Conservation (phyloP, 106 monocot species). For the Dactylorhiza incarnata region DNA sequence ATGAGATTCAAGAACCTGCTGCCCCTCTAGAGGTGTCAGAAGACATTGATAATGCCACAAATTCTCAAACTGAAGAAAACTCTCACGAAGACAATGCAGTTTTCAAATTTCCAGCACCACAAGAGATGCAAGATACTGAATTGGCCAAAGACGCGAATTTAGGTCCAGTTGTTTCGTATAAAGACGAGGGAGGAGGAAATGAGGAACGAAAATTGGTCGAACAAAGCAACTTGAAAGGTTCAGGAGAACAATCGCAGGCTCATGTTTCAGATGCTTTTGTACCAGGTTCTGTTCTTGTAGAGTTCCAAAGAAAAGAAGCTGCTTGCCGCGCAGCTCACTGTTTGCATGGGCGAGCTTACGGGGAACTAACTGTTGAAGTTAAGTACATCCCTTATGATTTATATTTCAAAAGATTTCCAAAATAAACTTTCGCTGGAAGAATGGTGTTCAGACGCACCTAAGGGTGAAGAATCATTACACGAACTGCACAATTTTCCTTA, state of each 20-base stretch:
- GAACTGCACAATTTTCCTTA: not conserved
- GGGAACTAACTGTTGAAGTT: slow-evolving; percentile 29
- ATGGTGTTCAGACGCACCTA: no score
- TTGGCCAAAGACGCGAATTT: not conserved
- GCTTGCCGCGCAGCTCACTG: slow-evolving; percentile 62
- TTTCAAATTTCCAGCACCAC: not conserved
- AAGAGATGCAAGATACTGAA: not conserved
- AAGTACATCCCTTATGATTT: slow-evolving; percentile 36
- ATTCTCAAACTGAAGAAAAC: slow-evolving; percentile 4
- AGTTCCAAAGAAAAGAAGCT: slow-evolving; percentile 74
- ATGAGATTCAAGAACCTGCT: not conserved
- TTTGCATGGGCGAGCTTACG: slow-evolving; percentile 64
- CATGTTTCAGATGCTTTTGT: slow-evolving; percentile 22
- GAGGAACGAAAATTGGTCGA: not conserved
- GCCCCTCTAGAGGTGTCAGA: not conserved
- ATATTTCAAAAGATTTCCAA: slow-evolving; percentile 44
- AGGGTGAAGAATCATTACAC: not conserved
- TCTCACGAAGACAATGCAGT: not conserved
- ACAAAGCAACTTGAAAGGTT: not conserved
- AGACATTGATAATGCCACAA: not conserved
- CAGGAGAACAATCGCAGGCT: not conserved
- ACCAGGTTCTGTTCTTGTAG: slow-evolving; percentile 64
- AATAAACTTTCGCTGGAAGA: slow-evolving; percentile 19
- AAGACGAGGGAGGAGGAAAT: slow-evolving; percentile 9
- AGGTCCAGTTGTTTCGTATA: not conserved